Percentiles rank a stretch among this genome's conserved stretches.
Conservation (phyloP, 768 basidiomycete species). For the Hypsizygus marmoreus region DNA sequence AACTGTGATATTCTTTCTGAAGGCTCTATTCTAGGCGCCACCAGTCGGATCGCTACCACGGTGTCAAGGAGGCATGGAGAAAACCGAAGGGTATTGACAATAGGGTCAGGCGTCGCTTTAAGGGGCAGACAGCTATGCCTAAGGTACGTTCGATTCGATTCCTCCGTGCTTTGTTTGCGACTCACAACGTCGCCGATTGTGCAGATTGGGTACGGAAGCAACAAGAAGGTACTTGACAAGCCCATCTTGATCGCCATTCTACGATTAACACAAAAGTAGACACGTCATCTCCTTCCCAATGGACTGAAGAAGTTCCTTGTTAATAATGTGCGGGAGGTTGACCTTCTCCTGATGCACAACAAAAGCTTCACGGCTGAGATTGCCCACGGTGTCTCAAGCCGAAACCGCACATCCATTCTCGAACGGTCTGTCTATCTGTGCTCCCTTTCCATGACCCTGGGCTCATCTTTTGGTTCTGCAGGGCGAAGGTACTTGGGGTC, state of each 20-base stretch:
- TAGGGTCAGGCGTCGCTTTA: slow-evolving; percentile 93
- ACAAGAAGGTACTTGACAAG: slow-evolving; percentile 62
- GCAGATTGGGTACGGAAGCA: slow-evolving; percentile 87
- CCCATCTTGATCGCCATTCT: slow-evolving; percentile 35
- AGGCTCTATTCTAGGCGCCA: slow-evolving; percentile 74
- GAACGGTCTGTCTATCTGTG: slow-evolving; percentile 62
- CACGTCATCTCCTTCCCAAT: slow-evolving; percentile 93
- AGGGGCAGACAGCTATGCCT: slow-evolving; percentile 96
- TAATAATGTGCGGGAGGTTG: slow-evolving; percentile 90
- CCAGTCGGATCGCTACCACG: slow-evolving; percentile 96
- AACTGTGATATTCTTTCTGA: slow-evolving; percentile 8
- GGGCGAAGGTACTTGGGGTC: slow-evolving; percentile 83
- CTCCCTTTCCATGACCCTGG: not conserved
- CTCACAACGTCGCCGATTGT: slow-evolving; percentile 5
- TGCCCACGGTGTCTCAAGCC: slow-evolving; percentile 93
- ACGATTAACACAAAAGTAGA: slow-evolving; percentile 42
- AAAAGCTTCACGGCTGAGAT: slow-evolving; percentile 95
- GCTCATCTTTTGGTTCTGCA: slow-evolving; percentile 28
- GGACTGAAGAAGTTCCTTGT: slow-evolving; percentile 96
- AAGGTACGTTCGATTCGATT: slow-evolving; percentile 54
- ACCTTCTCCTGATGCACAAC: slow-evolving; percentile 98
- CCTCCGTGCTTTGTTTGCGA: not conserved
- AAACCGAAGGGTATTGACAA: slow-evolving; percentile 99
- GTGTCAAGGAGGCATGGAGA: slow-evolving; percentile 98
- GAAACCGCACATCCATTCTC: slow-evolving; percentile 89